Percentiles rank a stretch among this genome's conserved stretches.
Conservation (phyloP, 2,329 filamentous ascomycete species). For the Ascosphaera apis region DNA sequence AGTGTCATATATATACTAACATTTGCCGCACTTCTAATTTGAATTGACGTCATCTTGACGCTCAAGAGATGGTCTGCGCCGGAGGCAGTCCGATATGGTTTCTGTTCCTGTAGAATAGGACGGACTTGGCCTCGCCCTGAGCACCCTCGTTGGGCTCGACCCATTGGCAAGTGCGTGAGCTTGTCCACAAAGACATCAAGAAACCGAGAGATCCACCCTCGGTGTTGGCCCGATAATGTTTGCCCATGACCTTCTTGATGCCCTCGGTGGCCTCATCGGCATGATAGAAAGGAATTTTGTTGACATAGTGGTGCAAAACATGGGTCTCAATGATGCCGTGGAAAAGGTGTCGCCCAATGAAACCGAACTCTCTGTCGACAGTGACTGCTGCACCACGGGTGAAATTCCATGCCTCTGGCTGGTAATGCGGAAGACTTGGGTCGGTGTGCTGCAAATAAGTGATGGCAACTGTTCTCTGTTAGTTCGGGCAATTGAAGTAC, state of each 20-base stretch:
- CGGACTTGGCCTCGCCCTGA: slow-evolving; percentile 55
- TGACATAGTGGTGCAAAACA: slow-evolving; percentile 93
- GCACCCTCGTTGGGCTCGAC: slow-evolving; percentile 77
- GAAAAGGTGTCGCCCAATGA: slow-evolving; percentile 71
- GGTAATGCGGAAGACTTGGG: slow-evolving; percentile 81
- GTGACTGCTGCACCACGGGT: slow-evolving; percentile 83
- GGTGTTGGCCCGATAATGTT: slow-evolving; percentile 73
- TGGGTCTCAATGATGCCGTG: slow-evolving; percentile 97
- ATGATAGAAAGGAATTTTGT: slow-evolving; percentile 88
- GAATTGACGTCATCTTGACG: neutral
- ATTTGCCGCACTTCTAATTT: too few relatives aligned
- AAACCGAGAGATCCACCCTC: slow-evolving; percentile 61
- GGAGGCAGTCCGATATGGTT: slow-evolving; percentile 57
- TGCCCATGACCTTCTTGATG: slow-evolving; percentile 86
- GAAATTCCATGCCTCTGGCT: slow-evolving; percentile 69
- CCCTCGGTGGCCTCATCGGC: slow-evolving; percentile 86
- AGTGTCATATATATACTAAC: neutral
- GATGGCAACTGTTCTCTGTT: slow-evolving; percentile 48
- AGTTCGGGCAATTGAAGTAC: neutral
- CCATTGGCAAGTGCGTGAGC: slow-evolving; percentile 80
- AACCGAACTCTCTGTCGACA: slow-evolving; percentile 92
- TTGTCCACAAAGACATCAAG: slow-evolving; percentile 58
- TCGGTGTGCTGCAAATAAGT: slow-evolving; percentile 97
- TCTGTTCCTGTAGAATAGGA: slow-evolving; percentile 86
- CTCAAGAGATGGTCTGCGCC: slow-evolving; percentile 14